These are phyloP conservation scores for Monosporozyma aerobia DNA, from an alignment of 805 yeast species.

Conservation along the genomic window DNA sequence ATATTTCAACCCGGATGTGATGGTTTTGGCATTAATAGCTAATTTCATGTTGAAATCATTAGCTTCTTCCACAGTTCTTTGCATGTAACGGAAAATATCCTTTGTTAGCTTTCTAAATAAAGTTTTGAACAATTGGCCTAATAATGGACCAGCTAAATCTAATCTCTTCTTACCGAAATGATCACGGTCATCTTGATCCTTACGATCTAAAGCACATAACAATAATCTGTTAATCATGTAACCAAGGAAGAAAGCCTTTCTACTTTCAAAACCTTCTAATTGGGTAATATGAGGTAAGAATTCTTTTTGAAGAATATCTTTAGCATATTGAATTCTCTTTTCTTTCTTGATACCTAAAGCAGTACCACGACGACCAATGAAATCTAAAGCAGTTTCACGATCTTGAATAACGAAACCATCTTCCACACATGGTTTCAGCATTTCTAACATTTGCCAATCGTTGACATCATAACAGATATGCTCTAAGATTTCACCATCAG, in stretches of 20 bases:
- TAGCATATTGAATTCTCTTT: slow-evolving; percentile 96
- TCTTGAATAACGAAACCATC: slow-evolving; percentile 98
- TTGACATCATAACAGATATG: slow-evolving; percentile 96
- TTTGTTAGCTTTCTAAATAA: slow-evolving; percentile 90
- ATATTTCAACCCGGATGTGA: slow-evolving; percentile 94
- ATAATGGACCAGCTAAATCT: slow-evolving; percentile 96
- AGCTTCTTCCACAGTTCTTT: slow-evolving; percentile 96
- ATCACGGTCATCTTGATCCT: slow-evolving; percentile 98
- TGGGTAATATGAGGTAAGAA: slow-evolving; percentile 95
- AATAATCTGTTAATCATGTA: slow-evolving; percentile 94
- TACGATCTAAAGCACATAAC: slow-evolving; percentile 92
- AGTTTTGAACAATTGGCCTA: slow-evolving; percentile 91
- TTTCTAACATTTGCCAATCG: slow-evolving; percentile 99
- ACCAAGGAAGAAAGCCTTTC: slow-evolving; percentile 95
- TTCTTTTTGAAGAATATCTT: slow-evolving; percentile 93
- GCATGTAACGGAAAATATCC: slow-evolving; percentile 97
- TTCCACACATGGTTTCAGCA: slow-evolving; percentile 97
- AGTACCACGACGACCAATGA: slow-evolving; percentile 96
- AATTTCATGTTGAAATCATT: slow-evolving; percentile 92
- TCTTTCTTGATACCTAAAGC: slow-evolving; percentile 94
- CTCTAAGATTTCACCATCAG: slow-evolving; percentile 97
- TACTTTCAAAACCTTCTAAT: slow-evolving; percentile 91
- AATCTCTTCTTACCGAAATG: slow-evolving; percentile 98
- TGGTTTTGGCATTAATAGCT: slow-evolving; percentile 94
- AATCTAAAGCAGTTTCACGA: slow-evolving; percentile 95